These are phyloP conservation scores for Solanum aculeatissimum DNA, from an alignment of 305 asterid genomes.

Conservation along the genomic window DNA sequence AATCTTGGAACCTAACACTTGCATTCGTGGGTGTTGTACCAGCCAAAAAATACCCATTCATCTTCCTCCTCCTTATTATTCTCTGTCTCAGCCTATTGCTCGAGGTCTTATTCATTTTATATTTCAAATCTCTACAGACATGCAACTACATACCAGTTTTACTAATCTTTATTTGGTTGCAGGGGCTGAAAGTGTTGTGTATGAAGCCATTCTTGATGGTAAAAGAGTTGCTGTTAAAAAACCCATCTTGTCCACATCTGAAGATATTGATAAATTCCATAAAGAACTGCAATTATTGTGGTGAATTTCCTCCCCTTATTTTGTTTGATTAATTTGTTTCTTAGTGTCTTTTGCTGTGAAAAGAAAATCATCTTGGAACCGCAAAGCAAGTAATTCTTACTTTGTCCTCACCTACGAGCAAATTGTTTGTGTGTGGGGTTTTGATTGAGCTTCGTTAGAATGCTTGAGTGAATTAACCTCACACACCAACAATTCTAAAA, in stretches of 20 bases:
- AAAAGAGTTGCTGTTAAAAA: conserved; percentile 69
- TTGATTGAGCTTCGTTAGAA: not conserved
- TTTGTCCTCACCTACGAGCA: not conserved
- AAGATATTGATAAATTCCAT: conserved; percentile 67
- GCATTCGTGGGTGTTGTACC: conserved; percentile 85
- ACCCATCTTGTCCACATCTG: conserved; percentile 73
- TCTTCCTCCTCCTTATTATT: conserved; percentile 53
- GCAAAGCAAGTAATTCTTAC: not conserved
- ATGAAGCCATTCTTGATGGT: conserved; percentile 56
- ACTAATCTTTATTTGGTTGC: conserved; percentile 6
- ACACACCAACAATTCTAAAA: not conserved
- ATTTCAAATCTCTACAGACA: not conserved
- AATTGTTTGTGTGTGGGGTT: not conserved
- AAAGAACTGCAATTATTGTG: conserved; percentile 71
- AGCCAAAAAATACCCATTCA: conserved; percentile 80
- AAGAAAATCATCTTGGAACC: not conserved
- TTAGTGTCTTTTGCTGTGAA: not conserved
- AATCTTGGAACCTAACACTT: conserved; percentile 59
- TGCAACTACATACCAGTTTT: not conserved
- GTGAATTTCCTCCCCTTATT: conserved; percentile 15
- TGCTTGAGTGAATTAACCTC: not conserved
- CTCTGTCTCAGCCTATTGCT: conserved; percentile 67
- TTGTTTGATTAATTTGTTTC: not conserved
- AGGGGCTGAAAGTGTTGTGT: conserved; percentile 96
- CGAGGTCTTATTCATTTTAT: conserved; percentile 30